phyloP scores from a whole-genome alignment of 2,329 filamentous ascomycete species.

The Colletotrichum lupini region DNA sequence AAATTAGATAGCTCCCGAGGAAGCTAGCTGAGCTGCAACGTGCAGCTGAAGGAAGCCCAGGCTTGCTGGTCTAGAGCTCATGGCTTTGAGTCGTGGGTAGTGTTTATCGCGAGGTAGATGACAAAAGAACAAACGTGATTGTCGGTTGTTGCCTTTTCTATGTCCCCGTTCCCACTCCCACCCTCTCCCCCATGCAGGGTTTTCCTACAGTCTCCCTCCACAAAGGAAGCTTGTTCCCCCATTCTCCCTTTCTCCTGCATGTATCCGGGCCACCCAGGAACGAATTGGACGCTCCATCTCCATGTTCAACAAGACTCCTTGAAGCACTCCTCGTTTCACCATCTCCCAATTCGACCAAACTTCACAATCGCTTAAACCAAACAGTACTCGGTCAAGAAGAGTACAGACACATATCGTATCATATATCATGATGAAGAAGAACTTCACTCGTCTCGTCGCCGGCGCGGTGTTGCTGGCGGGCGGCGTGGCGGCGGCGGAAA shows the following conservation, averaged over 20 bases:
- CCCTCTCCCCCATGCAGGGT: conserved; percentile 2
- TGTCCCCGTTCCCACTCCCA: conserved; percentile 16
- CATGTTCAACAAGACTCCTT: conserved; percentile 15
- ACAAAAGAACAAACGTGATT: conserved; percentile 5
- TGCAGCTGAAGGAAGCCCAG: neutral
- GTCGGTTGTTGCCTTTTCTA: neutral
- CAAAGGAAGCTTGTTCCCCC: conserved; percentile 15
- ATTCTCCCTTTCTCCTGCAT: conserved; percentile 19
- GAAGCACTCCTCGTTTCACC: conserved; percentile 24
- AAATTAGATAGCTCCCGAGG: neutral
- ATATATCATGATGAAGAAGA: conserved; percentile 8
- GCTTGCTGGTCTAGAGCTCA: neutral
- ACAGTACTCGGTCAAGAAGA: neutral
- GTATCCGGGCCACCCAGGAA: neutral
- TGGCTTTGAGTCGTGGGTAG: neutral
- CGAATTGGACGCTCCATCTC: conserved; percentile 24
- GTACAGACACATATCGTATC: neutral
- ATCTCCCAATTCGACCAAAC: neutral
- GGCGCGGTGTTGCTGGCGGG: neutral
- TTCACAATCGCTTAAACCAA: neutral
- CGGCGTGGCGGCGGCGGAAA: conserved; percentile 10
- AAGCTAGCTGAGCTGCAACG: conserved; percentile 1
- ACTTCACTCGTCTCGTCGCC: neutral
- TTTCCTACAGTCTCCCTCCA: neutral
- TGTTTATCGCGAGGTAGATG: neutral